phyloP scores from a whole-genome alignment of 257 asterid genomes.

The Ballota nigra region DNA sequence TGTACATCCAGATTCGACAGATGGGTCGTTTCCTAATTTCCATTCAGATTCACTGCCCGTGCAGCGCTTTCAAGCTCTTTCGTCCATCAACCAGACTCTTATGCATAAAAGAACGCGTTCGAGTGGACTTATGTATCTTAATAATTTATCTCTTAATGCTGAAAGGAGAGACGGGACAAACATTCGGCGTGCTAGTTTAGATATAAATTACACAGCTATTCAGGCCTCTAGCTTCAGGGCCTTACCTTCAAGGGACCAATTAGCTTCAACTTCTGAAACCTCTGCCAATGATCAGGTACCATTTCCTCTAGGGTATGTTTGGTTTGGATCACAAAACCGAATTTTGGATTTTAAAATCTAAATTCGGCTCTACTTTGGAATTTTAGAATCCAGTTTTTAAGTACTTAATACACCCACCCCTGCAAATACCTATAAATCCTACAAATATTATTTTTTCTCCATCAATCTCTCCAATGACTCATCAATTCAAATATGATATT shows the following conservation, averaged over 20 bases:
- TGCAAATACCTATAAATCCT: too few species aligned
- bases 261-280: conserved; percentile 36
- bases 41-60: conserved; percentile 58
- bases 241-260: conserved; percentile 32
- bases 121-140: conserved; percentile 23
- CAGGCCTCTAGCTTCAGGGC: conserved; percentile 43
- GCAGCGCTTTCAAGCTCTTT: conserved; percentile 70
- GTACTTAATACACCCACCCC: too few species aligned
- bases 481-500: too few species aligned
- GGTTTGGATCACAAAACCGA: too few species aligned
- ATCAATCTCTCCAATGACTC: too few species aligned
- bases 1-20: conserved; percentile 56
- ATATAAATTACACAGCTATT: conserved; percentile 15
- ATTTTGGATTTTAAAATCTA: too few species aligned
- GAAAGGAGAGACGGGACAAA: conserved; percentile 26
- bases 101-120: conserved; percentile 49
- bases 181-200: conserved; percentile 21
- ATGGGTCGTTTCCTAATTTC: conserved; percentile 37
- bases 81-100: conserved; percentile 52
- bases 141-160: conserved; percentile 20
- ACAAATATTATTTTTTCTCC: neutral
- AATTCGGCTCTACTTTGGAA: too few species aligned
- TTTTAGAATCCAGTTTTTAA: too few species aligned
- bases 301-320: neutral
- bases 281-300: conserved; percentile 52